phyloP scores from a whole-genome alignment of 768 basidiomycete genomes.

The Xerocomellus intermedius region DNA sequence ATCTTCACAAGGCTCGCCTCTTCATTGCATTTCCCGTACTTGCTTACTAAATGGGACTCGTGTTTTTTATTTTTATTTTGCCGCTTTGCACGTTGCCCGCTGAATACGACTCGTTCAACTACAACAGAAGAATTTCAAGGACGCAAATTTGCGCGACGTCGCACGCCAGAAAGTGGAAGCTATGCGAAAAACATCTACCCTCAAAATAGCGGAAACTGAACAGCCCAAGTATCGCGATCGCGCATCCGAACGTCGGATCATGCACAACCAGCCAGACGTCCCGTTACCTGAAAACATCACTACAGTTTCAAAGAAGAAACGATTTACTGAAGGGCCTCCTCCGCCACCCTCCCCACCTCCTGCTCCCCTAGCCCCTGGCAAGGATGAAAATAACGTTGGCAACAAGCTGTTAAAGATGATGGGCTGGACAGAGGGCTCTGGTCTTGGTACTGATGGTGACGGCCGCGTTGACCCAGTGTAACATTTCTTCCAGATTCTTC shows the following conservation, averaged over 20 bases:
- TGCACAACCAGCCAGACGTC: constrained; percentile 89
- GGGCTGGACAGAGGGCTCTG: constrained; percentile 94
- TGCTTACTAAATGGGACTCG: constrained; percentile 30
- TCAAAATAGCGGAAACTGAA: constrained; percentile 35
- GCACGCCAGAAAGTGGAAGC: constrained; percentile 65
- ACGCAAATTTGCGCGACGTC: constrained; percentile 65
- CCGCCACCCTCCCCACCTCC: constrained; percentile 62
- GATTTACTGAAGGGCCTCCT: constrained; percentile 53
- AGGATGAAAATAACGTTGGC: constrained; percentile 85
- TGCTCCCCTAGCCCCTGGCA: constrained; percentile 62
- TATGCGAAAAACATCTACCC: constrained; percentile 36
- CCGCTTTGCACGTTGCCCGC: constrained; percentile 1
- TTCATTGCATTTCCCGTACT: constrained; percentile 34
- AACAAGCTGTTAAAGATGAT: constrained; percentile 95
- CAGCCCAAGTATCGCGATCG: constrained; percentile 93
- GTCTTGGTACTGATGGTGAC: constrained; percentile 78
- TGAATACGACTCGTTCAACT: constrained; percentile 3
- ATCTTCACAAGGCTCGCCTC: constrained; percentile 84
- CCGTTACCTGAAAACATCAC: constrained; percentile 57
- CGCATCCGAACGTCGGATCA: constrained; percentile 84
- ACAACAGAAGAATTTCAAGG: constrained; percentile 81
- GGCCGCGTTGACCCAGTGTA: constrained; percentile 89
- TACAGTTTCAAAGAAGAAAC: constrained; percentile 40
- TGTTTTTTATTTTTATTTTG: constrained; percentile 4
- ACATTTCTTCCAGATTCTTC: constrained; percentile 11